Conservation (phyloP, 257 asterid species). For the Henckelia pumila region DNA sequence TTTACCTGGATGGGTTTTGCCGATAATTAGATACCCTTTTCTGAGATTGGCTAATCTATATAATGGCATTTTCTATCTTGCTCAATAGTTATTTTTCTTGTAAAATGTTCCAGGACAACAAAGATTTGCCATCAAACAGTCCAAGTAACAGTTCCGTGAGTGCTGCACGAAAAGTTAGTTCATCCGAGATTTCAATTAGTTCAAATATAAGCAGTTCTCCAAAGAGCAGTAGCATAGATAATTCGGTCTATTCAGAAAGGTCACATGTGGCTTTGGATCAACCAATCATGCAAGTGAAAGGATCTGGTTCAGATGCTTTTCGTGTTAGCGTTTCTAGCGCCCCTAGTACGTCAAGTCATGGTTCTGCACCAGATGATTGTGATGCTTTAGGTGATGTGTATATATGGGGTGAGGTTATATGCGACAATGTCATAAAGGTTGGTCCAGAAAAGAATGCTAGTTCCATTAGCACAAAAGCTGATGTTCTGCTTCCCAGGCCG, state of each 20-base stretch:
- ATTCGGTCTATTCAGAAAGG: constrained; percentile 49
- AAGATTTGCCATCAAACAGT: constrained; percentile 72
- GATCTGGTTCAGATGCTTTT: constrained; percentile 78
- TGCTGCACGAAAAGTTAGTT: constrained; percentile 48
- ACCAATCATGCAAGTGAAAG: constrained; percentile 78
- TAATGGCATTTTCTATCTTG: constrained; percentile 3
- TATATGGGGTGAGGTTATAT: constrained; percentile 92
- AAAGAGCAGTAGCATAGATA: constrained; percentile 44
- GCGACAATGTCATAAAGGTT: constrained; percentile 65
- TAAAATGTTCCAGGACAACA: constrained; percentile 48
- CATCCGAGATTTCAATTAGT: constrained; percentile 63
- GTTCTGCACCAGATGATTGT: constrained; percentile 91
- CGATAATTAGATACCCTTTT: too few species aligned
- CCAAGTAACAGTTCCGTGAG: constrained; percentile 80
- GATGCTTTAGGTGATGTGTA: constrained; percentile 91
- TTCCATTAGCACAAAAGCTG: constrained; percentile 63
- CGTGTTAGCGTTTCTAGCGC: constrained; percentile 97
- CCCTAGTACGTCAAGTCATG: constrained; percentile 96
- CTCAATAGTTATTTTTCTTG: constrained; percentile 9
- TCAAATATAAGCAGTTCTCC: constrained; percentile 64
- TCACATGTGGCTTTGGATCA: constrained; percentile 82
- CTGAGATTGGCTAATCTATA: not conserved
- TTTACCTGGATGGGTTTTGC: not conserved
- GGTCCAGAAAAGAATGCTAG: constrained; percentile 79
- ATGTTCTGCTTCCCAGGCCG: constrained; percentile 78